phyloP scores from a whole-genome alignment of 768 basidiomycete genomes.

The Suillus alpinus region DNA sequence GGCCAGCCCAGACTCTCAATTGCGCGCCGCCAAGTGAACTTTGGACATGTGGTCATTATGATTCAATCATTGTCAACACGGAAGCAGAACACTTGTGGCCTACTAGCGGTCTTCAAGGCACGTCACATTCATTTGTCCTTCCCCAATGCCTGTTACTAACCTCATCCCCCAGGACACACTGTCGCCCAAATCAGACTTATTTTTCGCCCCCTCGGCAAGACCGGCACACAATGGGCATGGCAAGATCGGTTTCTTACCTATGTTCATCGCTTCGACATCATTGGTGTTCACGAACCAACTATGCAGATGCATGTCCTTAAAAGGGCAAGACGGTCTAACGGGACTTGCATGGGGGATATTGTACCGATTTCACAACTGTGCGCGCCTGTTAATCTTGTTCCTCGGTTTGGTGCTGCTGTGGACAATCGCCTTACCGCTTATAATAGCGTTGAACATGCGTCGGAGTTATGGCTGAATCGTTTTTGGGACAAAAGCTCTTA shows the following conservation, averaged over 20 bases:
- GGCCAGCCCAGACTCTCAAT: no score
- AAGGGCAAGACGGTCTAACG: constrained; percentile 4
- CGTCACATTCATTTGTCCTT: neutral
- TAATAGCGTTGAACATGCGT: neutral
- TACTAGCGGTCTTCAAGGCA: neutral
- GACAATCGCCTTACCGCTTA: neutral
- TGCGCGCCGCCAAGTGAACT: neutral
- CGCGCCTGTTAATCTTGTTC: neutral
- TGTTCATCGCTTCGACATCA: constrained; percentile 9
- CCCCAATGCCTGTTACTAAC: no score
- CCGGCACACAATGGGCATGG: neutral
- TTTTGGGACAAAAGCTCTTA: neutral
- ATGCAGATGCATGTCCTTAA: neutral
- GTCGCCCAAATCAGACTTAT: neutral
- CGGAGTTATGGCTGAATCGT: neutral
- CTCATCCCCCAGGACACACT: no score
- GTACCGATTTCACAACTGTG: neutral
- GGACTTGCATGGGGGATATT: neutral
- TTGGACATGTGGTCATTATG: neutral
- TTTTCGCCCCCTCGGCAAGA: neutral
- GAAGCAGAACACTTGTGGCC: neutral
- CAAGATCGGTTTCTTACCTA: constrained; percentile 12
- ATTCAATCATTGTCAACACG: neutral
- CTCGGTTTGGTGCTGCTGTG: neutral
- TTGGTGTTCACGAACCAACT: neutral